These are phyloP conservation scores for Phalaenopsis hybrid DNA, from an alignment of 116 monocot species.

Conservation along the genomic window DNA sequence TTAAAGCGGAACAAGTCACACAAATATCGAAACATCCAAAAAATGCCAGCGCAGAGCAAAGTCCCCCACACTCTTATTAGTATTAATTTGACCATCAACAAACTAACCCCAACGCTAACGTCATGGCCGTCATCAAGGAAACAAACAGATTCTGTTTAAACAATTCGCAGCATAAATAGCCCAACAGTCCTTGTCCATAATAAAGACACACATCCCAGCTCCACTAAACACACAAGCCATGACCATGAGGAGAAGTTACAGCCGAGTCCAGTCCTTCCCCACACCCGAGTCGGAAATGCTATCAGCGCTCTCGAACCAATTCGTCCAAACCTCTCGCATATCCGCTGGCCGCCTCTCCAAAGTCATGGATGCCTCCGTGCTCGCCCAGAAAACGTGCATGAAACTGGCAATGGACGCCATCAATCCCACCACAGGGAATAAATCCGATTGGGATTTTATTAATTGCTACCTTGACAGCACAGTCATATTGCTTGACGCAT, in stretches of 20 bases:
- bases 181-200: background rate
- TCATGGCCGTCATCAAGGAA: too few species aligned
- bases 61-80: too few species aligned
- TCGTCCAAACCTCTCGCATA: background rate
- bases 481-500: conserved; percentile 28
- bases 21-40: too few species aligned
- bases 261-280: background rate
- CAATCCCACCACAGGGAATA: background rate
- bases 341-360: background rate
- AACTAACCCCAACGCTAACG: too few species aligned
- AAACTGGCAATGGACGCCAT: background rate
- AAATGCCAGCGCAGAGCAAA: too few species aligned
- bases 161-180: background rate
- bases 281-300: background rate
- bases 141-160: too few species aligned
- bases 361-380: background rate
- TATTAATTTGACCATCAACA: too few species aligned
- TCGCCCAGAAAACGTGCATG: background rate
- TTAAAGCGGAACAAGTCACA: too few species aligned
- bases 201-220: background rate
- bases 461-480: conserved; percentile 24
- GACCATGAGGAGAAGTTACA: background rate
- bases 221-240: background rate
- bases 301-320: background rate
- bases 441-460: conserved; percentile 2